Evolutionary conservation across 139 green algal species (phyloP).

Genomic region (Micromonas pusilla): DNA sequence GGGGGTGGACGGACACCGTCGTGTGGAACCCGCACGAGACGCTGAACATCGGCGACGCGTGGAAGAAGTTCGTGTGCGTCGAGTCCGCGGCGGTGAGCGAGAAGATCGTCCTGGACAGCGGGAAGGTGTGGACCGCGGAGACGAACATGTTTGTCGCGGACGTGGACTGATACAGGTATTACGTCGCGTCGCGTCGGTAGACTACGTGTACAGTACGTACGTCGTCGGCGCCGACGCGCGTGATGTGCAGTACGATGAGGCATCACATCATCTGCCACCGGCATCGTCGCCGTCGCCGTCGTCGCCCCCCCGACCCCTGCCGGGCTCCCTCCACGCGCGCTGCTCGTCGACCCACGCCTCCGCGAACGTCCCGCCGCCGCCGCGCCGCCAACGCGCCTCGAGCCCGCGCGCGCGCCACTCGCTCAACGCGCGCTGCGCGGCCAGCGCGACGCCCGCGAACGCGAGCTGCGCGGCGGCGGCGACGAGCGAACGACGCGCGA

Average conservation of each 20-base stretch:
- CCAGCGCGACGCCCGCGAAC: neutral
- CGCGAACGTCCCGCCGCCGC: too few relatives aligned
- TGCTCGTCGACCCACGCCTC: too few relatives aligned
- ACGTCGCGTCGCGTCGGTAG: too few relatives aligned
- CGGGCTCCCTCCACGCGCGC: too few relatives aligned
- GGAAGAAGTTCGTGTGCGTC: slow-evolving; percentile 40
- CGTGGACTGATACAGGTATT: too few relatives aligned
- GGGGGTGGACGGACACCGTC: slow-evolving; percentile 36
- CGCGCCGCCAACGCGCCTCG: too few relatives aligned
- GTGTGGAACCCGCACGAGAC: slow-evolving; percentile 39
- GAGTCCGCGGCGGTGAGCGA: slow-evolving; percentile 30
- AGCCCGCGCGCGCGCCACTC: neutral
- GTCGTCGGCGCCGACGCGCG: too few relatives aligned
- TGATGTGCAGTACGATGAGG: too few relatives aligned
- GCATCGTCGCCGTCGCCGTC: too few relatives aligned
- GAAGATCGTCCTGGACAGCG: neutral
- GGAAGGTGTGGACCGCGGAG: slow-evolving; percentile 1
- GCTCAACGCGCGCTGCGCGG: neutral
- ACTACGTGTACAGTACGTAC: too few relatives aligned
- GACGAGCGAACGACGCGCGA: neutral
- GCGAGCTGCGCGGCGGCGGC: neutral
- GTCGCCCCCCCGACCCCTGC: too few relatives aligned
- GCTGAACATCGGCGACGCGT: slow-evolving; percentile 29
- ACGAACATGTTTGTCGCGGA: slow-evolving; percentile 4
- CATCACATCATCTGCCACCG: too few relatives aligned